Base-by-base conservation (phyloP, 768 basidiomycete genomes). In the Chalciporus pseudorubinellus region DNA sequence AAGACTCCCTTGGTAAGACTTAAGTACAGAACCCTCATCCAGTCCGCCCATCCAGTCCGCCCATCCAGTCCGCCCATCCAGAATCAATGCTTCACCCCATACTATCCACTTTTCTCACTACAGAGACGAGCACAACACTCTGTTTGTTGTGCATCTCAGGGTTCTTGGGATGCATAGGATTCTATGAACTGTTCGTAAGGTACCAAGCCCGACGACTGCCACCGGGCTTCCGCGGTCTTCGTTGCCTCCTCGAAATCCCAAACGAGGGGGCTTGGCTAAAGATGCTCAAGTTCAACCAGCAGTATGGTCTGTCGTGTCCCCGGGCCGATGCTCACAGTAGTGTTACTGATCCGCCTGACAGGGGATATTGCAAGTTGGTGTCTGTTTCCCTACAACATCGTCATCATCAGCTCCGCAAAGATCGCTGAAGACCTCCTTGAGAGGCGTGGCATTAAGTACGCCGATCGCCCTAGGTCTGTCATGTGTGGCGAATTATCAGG, bases 351-450 rank as follows among this genome's bases (percentile, higher is more conserved):
- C n/a, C n/a, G n/a, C n/a, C n/a, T n/a, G n/a, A n/a, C n/a, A n/a
- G n/a, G n/a, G n/a, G n/a, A n/a, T n/a, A 51, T 60, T 40, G 51
- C 53, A 6, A 60, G 53, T 26, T 19, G 26, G 10, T 52, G 45
- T 21, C 3, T 59, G 3, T 45, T 56, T 3, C 53, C 56, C 34
- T 48, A 75, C 52, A 72, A 73, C 6, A 63, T 79, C 38, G 62
- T 79, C 18, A 50, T 79, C 33, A 58, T 81, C 6, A 77, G 76
- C 47, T 73, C 77, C 14, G n/a, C n/a, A n/a, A n/a, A n/a, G n/a
- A n/a, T n/a, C n/a, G n/a, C n/a, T n/a, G n/a, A n/a, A n/a, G n/a
- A 80, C 18, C 64, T 80, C 4, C 68, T 81, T 4, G 77, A 80
- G 53, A 79, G 72, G 49, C 70, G 74, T 24, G 66, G 74, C 21